Evolutionary conservation across 2,329 filamentous ascomycete species (phyloP).

Genomic region (Trichothecium sympodiale): DNA sequence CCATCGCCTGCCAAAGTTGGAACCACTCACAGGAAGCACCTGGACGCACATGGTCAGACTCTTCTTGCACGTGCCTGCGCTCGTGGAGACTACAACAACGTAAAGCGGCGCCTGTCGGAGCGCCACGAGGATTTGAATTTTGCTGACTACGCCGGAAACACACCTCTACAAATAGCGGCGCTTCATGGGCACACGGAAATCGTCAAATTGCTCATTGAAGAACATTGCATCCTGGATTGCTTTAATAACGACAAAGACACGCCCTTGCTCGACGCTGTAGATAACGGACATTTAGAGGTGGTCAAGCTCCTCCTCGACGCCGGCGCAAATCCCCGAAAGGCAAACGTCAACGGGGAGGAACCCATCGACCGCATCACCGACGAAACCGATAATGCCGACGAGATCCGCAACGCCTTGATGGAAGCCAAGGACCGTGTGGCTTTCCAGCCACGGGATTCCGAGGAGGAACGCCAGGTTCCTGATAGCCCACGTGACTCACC

Average conservation of each 20-base stretch:
- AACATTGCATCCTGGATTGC: constrained; percentile 75
- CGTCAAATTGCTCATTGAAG: constrained; percentile 74
- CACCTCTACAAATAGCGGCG: constrained; percentile 84
- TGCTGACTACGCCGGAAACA: constrained; percentile 91
- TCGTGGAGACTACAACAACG: constrained; percentile 68
- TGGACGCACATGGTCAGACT: constrained; percentile 88
- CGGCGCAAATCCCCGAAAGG: constrained; percentile 82
- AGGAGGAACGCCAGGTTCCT: constrained; percentile 47
- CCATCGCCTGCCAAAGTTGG: constrained; percentile 58
- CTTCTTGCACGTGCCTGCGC: constrained; percentile 83
- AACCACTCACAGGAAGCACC: constrained; percentile 63
- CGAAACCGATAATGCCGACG: constrained; percentile 65
- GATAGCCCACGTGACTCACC: constrained; percentile 50
- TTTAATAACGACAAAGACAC: constrained; percentile 79
- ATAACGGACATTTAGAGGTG: constrained; percentile 85
- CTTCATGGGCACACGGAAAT: constrained; percentile 80
- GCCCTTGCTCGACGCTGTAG: constrained; percentile 88
- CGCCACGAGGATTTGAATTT: constrained; percentile 81
- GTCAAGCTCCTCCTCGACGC: constrained; percentile 74
- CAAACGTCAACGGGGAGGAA: constrained; percentile 87
- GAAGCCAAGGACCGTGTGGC: constrained; percentile 46
- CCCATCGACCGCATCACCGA: constrained; percentile 74
- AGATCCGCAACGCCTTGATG: constrained; percentile 60
- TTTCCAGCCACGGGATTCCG: constrained; percentile 42
- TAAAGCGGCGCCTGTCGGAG: constrained; percentile 63